Evolutionary conservation across 495 filamentous ascomycete species (phyloP), one percentile per base, ranked within the genome.

Genomic region (Tuber microsphaerosporum): DNA sequence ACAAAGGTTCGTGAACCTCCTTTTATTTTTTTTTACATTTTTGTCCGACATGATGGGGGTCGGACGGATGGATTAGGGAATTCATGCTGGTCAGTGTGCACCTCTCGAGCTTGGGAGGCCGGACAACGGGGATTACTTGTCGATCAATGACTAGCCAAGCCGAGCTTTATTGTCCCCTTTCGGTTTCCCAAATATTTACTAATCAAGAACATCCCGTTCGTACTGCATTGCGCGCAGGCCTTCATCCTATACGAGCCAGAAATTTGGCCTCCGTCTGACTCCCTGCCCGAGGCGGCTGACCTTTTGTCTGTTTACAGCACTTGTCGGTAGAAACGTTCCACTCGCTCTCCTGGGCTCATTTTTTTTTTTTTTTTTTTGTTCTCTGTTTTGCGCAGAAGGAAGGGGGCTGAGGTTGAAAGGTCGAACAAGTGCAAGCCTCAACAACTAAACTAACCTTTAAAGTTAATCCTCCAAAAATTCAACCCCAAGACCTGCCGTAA

Each of bases 1-100:
- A 65, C 56, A 65, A 65, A 65, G 56, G 56, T 65, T 65, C 12
- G 56, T 65, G 56, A 65, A 17, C n/a, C 56, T 65, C 56, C 12
- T 65, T 31, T 61, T 61, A 14, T 61, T 61, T 46, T 10, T 45
- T 31, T 31, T 26, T 17, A 2, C 26, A 65, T 65, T 65, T 65
- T 65, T 65, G n/a, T 31, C 20, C 48, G 2, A 22, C 22, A n/a
- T 14, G 56, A 6, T 65, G 56, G 26, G 26, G 56, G 56, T 65
- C 12, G 56, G 56, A 31, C 26, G 56, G 26, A 65, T 31, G 56
- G 56, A 65, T 65, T 65, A 65, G 56, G 56, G 56, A 65, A 31
- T 65, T 31, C n/a, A 65, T 65, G 22, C 19, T 51, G 22, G 10
- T 65, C 56, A 31, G 31, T n/a, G 56, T 65, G 56, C 56, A 14